Percentiles rank a stretch among this genome's conserved stretches.
Evolutionary conservation across 2,329 filamentous ascomycete species (phyloP).

Genomic region (Sporothrix pallida): DNA sequence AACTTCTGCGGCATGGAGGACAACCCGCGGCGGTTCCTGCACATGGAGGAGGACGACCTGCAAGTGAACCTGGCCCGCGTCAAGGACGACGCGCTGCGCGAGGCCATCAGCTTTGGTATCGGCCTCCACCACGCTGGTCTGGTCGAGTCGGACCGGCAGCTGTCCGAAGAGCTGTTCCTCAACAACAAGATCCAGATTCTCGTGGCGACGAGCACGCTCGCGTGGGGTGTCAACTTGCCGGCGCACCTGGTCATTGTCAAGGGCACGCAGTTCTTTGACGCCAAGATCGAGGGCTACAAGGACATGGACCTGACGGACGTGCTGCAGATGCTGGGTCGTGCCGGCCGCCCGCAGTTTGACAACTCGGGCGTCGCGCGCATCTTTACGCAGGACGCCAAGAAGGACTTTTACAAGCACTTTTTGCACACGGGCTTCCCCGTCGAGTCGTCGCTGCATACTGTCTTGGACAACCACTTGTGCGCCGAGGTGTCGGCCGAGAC

Average conservation of each 20-base stretch:
- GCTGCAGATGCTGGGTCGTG: constrained; percentile 94
- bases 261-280: constrained; percentile 97
- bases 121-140: constrained; percentile 96
- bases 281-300: constrained; percentile 95
- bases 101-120: constrained; percentile 96
- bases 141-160: constrained; percentile 88
- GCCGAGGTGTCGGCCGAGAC: constrained; percentile 95
- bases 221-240: constrained; percentile 97
- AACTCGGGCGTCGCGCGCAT: constrained; percentile 94
- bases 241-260: constrained; percentile 98
- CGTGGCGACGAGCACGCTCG: constrained; percentile 92
- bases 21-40: constrained; percentile 88
- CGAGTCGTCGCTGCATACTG: constrained; percentile 93
- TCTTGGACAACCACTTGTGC: constrained; percentile 94
- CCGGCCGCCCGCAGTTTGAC: constrained; percentile 95
- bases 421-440: constrained; percentile 97
- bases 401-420: constrained; percentile 99
- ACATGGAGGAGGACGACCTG: constrained; percentile 93
- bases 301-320: constrained; percentile 99
- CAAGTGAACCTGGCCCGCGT: constrained; percentile 85
- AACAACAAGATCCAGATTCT: constrained; percentile 99
- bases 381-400: constrained; percentile 96
- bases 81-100: constrained; percentile 89
- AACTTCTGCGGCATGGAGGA: constrained; percentile 99
- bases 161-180: constrained; percentile 92